A percentile compares a stretch with the other conserved stretches of the same genome.
These are phyloP conservation scores for Trypanosoma cruzi DNA, from an alignment of 208 protist genomes.

Conservation along the genomic window DNA sequence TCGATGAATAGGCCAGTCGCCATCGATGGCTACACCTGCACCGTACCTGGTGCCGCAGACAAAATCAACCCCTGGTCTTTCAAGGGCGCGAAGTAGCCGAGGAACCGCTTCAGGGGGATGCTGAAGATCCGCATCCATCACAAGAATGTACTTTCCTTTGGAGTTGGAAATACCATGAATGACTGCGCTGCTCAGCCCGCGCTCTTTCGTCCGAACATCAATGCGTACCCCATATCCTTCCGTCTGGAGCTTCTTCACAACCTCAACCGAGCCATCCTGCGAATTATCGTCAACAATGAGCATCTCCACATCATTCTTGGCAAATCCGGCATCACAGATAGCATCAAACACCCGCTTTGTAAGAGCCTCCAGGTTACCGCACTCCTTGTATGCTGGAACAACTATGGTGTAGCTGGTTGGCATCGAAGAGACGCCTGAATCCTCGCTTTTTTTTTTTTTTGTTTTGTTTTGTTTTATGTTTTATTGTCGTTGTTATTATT, in stretches of 20 bases:
- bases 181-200: slow-evolving; percentile 90
- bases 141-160: slow-evolving; percentile 62
- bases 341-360: slow-evolving; percentile 76
- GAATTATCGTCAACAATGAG: slow-evolving; percentile 93
- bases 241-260: slow-evolving; percentile 50
- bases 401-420: slow-evolving; percentile 71
- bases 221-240: slow-evolving; percentile 80
- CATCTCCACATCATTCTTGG: slow-evolving; percentile 57
- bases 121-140: slow-evolving; percentile 94
- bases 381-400: slow-evolving; percentile 88
- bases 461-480: background rate
- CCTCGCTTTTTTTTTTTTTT: background rate
- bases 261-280: slow-evolving; percentile 83
- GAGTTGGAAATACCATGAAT: slow-evolving; percentile 74
- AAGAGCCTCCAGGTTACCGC: slow-evolving; percentile 80
- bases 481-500: background rate
- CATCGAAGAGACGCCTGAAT: slow-evolving; percentile 17
- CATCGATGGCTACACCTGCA: slow-evolving; percentile 68
- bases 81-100: slow-evolving; percentile 59
- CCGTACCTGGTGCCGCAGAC: slow-evolving; percentile 91
- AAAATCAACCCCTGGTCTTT: slow-evolving; percentile 68
- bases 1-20: slow-evolving; percentile 89
- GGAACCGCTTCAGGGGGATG: slow-evolving; percentile 91
- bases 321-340: slow-evolving; percentile 41
- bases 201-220: slow-evolving; percentile 76